Base-by-base conservation (phyloP, 163 green algal species). In the Coccomyxa subellipsoidea region DNA sequence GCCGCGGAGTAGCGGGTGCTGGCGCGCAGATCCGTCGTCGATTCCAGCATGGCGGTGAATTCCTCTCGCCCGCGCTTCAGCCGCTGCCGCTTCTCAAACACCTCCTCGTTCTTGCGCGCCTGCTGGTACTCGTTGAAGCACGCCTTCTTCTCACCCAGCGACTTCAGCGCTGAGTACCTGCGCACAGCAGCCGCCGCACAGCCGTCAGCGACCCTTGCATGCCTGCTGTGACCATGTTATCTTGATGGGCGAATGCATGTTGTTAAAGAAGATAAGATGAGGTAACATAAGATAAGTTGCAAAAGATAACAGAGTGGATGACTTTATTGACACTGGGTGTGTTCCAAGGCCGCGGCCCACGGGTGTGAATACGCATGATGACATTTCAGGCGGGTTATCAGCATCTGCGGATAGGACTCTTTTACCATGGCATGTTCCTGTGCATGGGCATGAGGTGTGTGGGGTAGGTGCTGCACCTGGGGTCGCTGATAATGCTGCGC, bases 61-160 rank as follows among this genome's bases (percentile, higher is more conserved):
- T 88, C 90, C 71, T 95, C 90, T 0, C 75, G 76, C 23, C 59
- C 40, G 35, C 89, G 78, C 79, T 91, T 88, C 21, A 83, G 38
- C 75, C 76, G 76, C 73, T 78, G 34, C 27, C 87, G 81, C 69
- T 88, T 84, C 86, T 94, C 90, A 70, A 93, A 84, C 69, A 89
- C 82, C 83, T 94, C 88, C 78, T 90, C 86, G 66, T 93, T 93
- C 53, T 89, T 86, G 37, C 85, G 84, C 80, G 88, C 78, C 88
- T 93, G 87, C 76, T 93, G 82, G 81, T 94, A 97, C 89, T 98
- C 94, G 79, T 97, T 94, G 91, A 97, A 98, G 71, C 84, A 88
- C 39, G 88, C 82, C 91, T 96, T 95, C 86, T 94, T 94, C 85
- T 96, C 94, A 0, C 90, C 91, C 80, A 96, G 86, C 2, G 90